These are phyloP conservation scores for Acephala macrosclerotiorum DNA, from an alignment of 2,329 filamentous ascomycete species.

Conservation along the genomic window DNA sequence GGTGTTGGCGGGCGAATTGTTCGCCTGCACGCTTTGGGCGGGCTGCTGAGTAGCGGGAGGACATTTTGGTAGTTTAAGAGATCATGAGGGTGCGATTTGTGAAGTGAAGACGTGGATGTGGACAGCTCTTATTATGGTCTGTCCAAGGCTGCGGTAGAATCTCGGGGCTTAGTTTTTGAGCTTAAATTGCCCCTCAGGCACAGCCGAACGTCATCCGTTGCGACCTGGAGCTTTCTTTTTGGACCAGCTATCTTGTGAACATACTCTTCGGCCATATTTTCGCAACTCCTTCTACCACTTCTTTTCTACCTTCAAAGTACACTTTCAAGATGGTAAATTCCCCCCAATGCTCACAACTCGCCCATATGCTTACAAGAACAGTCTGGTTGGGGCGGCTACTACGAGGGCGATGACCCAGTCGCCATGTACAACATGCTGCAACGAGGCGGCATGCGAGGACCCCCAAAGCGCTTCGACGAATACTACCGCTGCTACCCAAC, in stretches of 20 bases:
- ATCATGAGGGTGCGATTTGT: neutral
- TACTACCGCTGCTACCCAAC: conserved; percentile 98
- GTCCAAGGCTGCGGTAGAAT: conserved; percentile 12
- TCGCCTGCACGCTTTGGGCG: conserved; percentile 86
- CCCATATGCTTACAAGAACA: conserved; percentile 30
- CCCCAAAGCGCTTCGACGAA: conserved; percentile 88
- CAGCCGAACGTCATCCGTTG: conserved; percentile 31
- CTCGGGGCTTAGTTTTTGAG: conserved; percentile 19
- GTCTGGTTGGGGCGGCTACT: conserved; percentile 40
- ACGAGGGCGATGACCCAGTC: conserved; percentile 40
- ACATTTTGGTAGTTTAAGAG: conserved; percentile 52
- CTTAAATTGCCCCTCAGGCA: conserved; percentile 30
- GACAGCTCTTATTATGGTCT: neutral
- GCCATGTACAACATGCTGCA: conserved; percentile 44
- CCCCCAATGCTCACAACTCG: neutral
- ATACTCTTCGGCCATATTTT: neutral
- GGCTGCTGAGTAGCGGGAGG: conserved; percentile 66
- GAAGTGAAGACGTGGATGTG: too few relatives aligned
- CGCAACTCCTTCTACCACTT: conserved; percentile 2
- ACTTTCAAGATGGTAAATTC: conserved; percentile 34
- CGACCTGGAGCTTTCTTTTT: conserved; percentile 25
- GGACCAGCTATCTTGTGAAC: conserved; percentile 8
- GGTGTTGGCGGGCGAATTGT: conserved; percentile 78
- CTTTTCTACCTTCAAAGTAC: neutral
- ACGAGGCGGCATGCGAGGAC: conserved; percentile 33